Evolutionary conservation across 2,329 filamentous ascomycete genomes (phyloP).

Genomic region (Cladosporium sp.): DNA sequence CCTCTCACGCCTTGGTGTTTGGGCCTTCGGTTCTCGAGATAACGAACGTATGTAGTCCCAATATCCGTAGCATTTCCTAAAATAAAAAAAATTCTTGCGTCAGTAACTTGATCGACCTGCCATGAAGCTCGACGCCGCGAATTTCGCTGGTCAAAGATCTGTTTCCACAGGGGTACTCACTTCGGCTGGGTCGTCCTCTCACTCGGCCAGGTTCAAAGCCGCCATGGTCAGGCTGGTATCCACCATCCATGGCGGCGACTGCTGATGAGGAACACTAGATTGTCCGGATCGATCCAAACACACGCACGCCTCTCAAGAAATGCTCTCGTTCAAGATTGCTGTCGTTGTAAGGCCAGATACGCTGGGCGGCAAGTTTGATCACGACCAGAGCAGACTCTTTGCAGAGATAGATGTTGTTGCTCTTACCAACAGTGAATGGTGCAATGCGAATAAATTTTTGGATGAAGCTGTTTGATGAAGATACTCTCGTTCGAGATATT

Average conservation of each 20-base stretch:
- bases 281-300: no score
- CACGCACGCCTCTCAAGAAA: not conserved
- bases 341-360: not conserved
- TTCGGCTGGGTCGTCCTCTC: conserved; percentile 20
- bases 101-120: not conserved
- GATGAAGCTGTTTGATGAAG: no score
- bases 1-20: conserved; percentile 66
- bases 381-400: not conserved
- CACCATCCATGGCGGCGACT: conserved; percentile 25
- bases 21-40: conserved; percentile 77
- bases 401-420: no score
- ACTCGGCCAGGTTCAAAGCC: conserved; percentile 21
- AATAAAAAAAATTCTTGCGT: not conserved
- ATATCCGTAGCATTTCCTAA: conserved; percentile 32
- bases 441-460: no score
- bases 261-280: no score
- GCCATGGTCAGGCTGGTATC: conserved; percentile 22
- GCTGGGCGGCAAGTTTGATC: not conserved
- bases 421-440: no score
- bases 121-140: not conserved
- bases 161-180: conserved; percentile 5
- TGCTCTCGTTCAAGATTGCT: not conserved
- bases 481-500: no score
- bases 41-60: conserved; percentile 53
- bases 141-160: not conserved